Evolutionary conservation across 805 yeast genomes (phyloP).

Genomic region (Pichia occidentalis): DNA sequence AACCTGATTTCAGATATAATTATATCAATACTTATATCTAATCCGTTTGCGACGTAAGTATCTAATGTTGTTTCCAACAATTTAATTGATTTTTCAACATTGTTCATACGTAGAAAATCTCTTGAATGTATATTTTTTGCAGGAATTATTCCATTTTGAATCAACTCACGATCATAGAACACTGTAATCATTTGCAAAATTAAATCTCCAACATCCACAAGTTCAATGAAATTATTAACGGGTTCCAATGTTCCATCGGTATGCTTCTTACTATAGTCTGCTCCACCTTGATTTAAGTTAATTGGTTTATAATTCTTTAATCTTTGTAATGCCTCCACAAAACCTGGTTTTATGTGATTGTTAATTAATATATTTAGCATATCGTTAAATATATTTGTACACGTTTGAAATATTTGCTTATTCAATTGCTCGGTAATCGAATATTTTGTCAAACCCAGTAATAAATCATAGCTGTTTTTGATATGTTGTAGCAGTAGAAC

Average conservation of each 20-base stretch:
- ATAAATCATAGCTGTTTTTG: conserved; percentile 53
- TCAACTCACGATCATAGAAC: conserved; percentile 81
- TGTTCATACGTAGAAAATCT: conserved; percentile 74
- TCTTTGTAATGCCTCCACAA: conserved; percentile 68
- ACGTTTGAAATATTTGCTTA: conserved; percentile 29
- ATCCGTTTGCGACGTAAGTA: conserved; percentile 85
- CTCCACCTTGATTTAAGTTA: conserved; percentile 6
- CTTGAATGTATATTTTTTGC: conserved; percentile 45
- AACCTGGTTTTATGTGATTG: conserved; percentile 79
- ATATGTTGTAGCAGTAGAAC: conserved; percentile 65
- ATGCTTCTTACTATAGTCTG: conserved; percentile 12
- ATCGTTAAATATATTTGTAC: conserved; percentile 61
- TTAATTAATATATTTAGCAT: conserved; percentile 57
- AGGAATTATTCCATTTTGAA: conserved; percentile 44
- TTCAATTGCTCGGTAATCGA: conserved; percentile 27
- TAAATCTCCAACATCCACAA: conserved; percentile 87
- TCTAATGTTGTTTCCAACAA: conserved; percentile 77
- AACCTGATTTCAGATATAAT: conserved; percentile 62
- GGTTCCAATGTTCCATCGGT: conserved; percentile 58
- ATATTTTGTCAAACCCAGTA: conserved; percentile 38
- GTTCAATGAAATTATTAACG: conserved; percentile 75
- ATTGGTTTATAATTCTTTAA: conserved; percentile 69
- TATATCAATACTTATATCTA: conserved; percentile 87
- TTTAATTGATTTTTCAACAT: conserved; percentile 53
- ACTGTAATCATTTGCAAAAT: conserved; percentile 89